phyloP scores from a whole-genome alignment of 1,284 basidiomycete species.

The Somion occarium region DNA sequence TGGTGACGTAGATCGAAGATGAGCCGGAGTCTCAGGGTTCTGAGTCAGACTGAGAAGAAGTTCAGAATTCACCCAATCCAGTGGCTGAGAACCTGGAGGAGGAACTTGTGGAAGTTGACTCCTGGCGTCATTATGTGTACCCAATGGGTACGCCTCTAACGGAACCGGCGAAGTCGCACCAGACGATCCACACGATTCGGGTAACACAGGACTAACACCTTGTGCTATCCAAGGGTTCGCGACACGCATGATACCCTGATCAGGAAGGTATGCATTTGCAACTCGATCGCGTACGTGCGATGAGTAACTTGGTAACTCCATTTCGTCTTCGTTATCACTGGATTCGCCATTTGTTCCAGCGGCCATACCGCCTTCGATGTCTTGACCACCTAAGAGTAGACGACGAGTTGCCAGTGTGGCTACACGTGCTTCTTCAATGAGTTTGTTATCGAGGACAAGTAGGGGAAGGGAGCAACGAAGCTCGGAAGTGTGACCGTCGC shows the following conservation, averaged over 20 bases:
- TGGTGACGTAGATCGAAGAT: conserved; percentile 21
- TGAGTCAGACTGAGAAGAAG: conserved; percentile 62
- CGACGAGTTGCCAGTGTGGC: conserved; percentile 72
- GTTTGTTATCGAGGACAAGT: conserved; percentile 68
- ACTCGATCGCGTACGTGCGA: conserved; percentile 88
- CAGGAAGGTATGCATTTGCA: conserved; percentile 71
- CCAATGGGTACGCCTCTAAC: conserved; percentile 18
- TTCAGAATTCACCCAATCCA: conserved; percentile 82
- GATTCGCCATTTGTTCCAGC: conserved; percentile 32
- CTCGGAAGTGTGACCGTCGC: conserved; percentile 88
- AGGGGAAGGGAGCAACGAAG: conserved; percentile 88
- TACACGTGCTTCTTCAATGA: conserved; percentile 71
- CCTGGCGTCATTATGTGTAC: conserved; percentile 11
- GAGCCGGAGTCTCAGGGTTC: conserved; percentile 23
- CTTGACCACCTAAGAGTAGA: conserved; percentile 48
- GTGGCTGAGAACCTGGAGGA: conserved; percentile 27
- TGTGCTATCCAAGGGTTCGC: conserved; percentile 56
- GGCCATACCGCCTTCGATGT: conserved; percentile 30
- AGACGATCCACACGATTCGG: conserved; percentile 20
- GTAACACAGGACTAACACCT: conserved; percentile 35
- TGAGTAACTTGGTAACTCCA: conserved; percentile 81
- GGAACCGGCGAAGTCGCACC: conserved; percentile 27
- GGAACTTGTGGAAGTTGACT: conserved; percentile 27
- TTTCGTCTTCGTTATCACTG: conserved; percentile 49
- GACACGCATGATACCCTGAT: conserved; percentile 59